phyloP scores from a whole-genome alignment of 2,329 filamentous ascomycete genomes.

The Stagonosporopsis vannaccii region DNA sequence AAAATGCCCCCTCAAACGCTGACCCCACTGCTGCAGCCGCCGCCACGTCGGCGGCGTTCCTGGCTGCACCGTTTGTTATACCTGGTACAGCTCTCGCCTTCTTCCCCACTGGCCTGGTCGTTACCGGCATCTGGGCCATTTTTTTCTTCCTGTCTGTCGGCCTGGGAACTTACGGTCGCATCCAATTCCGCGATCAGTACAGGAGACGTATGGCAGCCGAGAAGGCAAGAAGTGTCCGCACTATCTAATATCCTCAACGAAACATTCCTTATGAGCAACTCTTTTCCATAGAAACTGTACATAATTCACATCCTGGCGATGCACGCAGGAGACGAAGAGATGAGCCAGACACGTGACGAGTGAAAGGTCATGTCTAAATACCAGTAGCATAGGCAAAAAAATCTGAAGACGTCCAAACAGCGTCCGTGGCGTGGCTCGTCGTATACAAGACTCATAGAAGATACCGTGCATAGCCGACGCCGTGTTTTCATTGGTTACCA shows the following conservation, averaged over 20 bases:
- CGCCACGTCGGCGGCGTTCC: conserved; percentile 51
- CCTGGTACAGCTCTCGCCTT: conserved; percentile 73
- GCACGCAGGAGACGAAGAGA: not conserved
- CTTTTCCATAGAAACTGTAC: conserved; percentile 25
- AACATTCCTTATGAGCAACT: conserved; percentile 6
- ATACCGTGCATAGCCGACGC: conserved; percentile 6
- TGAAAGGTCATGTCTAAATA: not conserved
- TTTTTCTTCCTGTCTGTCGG: conserved; percentile 63
- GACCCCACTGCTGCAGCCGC: conserved; percentile 53
- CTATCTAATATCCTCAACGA: conserved; percentile 36
- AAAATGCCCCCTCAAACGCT: conserved; percentile 55
- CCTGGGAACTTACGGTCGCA: conserved; percentile 71
- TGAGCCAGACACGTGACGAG: not conserved
- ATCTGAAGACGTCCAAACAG: not conserved
- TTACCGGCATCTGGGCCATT: conserved; percentile 69
- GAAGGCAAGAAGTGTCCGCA: conserved; percentile 40
- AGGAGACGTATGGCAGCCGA: conserved; percentile 59
- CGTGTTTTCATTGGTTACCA: not conserved
- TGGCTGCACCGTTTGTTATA: conserved; percentile 66
- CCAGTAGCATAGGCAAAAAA: not conserved
- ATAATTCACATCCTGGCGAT: conserved; percentile 29
- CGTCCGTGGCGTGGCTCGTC: not conserved
- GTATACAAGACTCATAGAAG: not conserved
- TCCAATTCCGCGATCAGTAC: conserved; percentile 71
- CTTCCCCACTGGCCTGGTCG: conserved; percentile 73